A percentile compares a stretch with the other conserved stretches of the same genome.
Conservation (phyloP, 164 flowering plant species). For the Hamamelis virginiana region DNA sequence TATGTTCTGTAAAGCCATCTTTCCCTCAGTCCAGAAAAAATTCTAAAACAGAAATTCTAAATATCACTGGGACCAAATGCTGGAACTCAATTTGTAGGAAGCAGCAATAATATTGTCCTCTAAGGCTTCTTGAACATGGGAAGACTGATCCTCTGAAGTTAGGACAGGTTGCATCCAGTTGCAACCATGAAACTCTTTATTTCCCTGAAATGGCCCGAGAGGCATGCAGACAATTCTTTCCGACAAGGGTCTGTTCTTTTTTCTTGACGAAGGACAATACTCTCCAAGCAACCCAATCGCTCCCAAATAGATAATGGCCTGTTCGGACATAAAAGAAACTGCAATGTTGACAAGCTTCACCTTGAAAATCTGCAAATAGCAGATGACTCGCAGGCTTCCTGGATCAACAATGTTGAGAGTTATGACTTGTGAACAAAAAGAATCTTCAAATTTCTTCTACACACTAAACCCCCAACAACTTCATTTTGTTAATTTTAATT, state of each 20-base stretch:
- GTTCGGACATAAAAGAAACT: slow-evolving; percentile 53
- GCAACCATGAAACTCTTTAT: slow-evolving; percentile 22
- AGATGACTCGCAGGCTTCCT: neutral
- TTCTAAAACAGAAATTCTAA: no score
- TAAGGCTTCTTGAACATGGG: neutral
- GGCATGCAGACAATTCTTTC: slow-evolving; percentile 33
- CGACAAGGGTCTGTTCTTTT: slow-evolving; percentile 27
- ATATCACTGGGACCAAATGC: slow-evolving; percentile 21
- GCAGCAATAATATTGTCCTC: neutral
- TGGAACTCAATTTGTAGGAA: neutral
- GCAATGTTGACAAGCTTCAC: slow-evolving; percentile 32
- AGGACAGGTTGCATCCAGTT: slow-evolving; percentile 33
- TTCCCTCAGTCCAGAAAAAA: slow-evolving; percentile 14
- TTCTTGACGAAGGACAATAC: slow-evolving; percentile 44
- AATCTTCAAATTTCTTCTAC: no score
- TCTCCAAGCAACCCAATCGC: slow-evolving; percentile 49
- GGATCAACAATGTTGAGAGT: no score
- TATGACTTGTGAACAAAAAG: no score
- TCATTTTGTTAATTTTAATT: no score
- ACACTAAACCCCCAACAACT: no score
- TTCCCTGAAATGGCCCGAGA: slow-evolving; percentile 22
- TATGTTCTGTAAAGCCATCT: slow-evolving; percentile 88
- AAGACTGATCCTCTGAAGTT: slow-evolving; percentile 12
- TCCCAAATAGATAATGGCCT: slow-evolving; percentile 26
- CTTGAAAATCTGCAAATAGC: slow-evolving; percentile 19